Evolutionary conservation across 192 early-diverging fungal species (phyloP).

Genomic region (Pilobolus umbonatus): DNA sequence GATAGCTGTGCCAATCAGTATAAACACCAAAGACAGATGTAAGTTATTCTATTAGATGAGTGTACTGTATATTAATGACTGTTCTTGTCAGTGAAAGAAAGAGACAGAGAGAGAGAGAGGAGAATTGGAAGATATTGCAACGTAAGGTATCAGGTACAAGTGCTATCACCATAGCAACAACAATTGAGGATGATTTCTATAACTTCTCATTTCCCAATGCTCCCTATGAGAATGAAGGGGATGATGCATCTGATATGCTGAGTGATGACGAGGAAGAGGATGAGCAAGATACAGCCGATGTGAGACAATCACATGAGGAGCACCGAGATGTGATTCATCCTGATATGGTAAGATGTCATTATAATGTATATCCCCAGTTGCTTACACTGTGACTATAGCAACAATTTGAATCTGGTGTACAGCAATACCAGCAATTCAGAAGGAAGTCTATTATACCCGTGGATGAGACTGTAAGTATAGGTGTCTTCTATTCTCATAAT

Average conservation of each 20-base stretch:
- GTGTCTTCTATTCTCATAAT: neutral
- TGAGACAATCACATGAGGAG: constrained; percentile 10
- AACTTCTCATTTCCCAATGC: constrained; percentile 8
- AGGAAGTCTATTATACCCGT: constrained; percentile 63
- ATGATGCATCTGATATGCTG: constrained; percentile 7
- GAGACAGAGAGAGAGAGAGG: constrained; percentile 76
- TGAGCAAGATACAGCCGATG: constrained; percentile 15
- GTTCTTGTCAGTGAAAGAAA: constrained; percentile 63
- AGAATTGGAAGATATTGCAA: constrained; percentile 82
- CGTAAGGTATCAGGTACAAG: constrained; percentile 24
- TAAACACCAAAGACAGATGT: constrained; percentile 87
- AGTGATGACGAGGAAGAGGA: constrained; percentile 16
- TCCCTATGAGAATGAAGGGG: constrained; percentile 10
- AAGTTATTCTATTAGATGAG: constrained; percentile 29
- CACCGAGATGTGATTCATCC: constrained; percentile 18
- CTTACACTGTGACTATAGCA: constrained; percentile 24
- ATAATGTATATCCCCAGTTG: neutral
- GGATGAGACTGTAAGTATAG: constrained; percentile 46
- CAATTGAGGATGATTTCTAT: constrained; percentile 1
- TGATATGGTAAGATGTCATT: constrained; percentile 25
- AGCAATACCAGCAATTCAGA: constrained; percentile 49
- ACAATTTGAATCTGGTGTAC: constrained; percentile 40
- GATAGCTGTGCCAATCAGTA: constrained; percentile 94
- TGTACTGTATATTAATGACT: neutral
- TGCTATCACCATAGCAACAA: constrained; percentile 2